Evolutionary conservation across 2,329 filamentous ascomycete genomes (phyloP).

Genomic region (Cadophora sp.): DNA sequence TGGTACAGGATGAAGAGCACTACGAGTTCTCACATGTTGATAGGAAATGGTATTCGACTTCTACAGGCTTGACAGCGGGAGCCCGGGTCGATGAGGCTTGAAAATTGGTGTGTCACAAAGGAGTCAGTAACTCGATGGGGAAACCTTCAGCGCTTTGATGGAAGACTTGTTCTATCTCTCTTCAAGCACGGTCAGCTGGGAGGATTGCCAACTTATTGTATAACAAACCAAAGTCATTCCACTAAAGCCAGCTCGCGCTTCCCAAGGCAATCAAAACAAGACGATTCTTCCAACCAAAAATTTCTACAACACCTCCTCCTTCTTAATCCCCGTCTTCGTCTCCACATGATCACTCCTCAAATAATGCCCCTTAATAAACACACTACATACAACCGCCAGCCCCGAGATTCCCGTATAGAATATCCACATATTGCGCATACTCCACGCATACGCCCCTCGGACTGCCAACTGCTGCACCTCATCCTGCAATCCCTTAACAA

Average conservation of each 20-base stretch:
- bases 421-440: conserved; percentile 36
- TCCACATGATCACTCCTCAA: conserved; percentile 57
- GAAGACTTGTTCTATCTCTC: neutral
- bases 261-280: neutral
- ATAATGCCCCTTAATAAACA: conserved; percentile 50
- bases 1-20: neutral
- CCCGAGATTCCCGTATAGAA: conserved; percentile 29
- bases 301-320: neutral
- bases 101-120: neutral
- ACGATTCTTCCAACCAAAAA: neutral
- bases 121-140: neutral
- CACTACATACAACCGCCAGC: conserved; percentile 46
- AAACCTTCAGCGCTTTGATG: neutral
- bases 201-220: neutral
- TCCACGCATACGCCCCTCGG: conserved; percentile 29
- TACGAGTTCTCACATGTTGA: neutral
- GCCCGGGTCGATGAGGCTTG: no score
- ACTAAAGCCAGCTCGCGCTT: neutral
- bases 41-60: neutral
- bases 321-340: conserved; percentile 53
- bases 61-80: neutral
- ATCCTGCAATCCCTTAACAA: conserved; percentile 20
- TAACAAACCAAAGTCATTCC: neutral
- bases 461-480: conserved; percentile 27
- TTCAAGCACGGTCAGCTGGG: neutral